These are phyloP conservation scores for Chenopodium formosanum DNA, from an alignment of 148 eudicot species.

Conservation along the genomic window DNA sequence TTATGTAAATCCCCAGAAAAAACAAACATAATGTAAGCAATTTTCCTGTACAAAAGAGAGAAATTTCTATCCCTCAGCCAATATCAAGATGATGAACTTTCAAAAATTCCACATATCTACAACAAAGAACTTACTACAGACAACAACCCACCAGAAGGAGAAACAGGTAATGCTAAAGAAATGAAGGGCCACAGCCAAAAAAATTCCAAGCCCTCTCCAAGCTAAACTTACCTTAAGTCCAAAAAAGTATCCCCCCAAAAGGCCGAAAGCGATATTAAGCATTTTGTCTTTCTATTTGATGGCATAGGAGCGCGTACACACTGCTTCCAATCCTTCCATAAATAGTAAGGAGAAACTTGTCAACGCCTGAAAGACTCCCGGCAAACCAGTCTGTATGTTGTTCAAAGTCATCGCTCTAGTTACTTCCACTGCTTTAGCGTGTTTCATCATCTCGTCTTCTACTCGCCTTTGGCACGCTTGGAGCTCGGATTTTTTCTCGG, in stretches of 20 bases:
- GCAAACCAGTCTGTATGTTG: constrained; percentile 89
- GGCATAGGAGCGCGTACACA: constrained; percentile 76
- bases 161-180: not conserved
- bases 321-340: constrained; percentile 64
- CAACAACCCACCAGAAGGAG: not conserved
- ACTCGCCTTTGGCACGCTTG: constrained; percentile 76
- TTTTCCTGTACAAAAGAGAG: constrained; percentile 42
- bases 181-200: constrained; percentile 20
- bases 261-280: not conserved
- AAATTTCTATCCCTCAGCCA: constrained; percentile 24
- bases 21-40: constrained; percentile 32
- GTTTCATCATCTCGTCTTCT: constrained; percentile 83
- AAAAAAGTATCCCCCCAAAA: constrained; percentile 21
- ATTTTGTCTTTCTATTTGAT: constrained; percentile 43
- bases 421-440: constrained; percentile 89
- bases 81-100: constrained; percentile 27
- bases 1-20: constrained; percentile 9
- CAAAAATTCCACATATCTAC: constrained; percentile 62
- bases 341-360: constrained; percentile 83
- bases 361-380: constrained; percentile 94
- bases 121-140: constrained; percentile 16
- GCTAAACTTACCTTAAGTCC: constrained; percentile 31
- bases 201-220: constrained; percentile 33
- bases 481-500: constrained; percentile 79
- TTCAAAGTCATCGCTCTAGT: constrained; percentile 93